Evolutionary conservation across 345 rosid species (phyloP), one percentile per base, ranked within the genome.

Genomic region (Gossypium anomalum): DNA sequence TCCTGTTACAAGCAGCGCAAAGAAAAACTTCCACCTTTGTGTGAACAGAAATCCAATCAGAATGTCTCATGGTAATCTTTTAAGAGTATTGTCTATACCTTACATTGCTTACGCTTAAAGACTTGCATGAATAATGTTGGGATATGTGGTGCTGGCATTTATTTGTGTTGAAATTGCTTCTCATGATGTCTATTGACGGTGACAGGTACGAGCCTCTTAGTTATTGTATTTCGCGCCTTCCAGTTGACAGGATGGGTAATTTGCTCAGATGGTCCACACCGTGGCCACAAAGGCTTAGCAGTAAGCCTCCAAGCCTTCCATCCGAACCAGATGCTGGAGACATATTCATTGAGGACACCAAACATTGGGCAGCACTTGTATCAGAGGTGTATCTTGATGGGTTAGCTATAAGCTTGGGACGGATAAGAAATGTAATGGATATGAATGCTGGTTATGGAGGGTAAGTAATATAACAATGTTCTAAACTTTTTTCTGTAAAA

Each of bases 381-480:
- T 87, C 89, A 8, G 89, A 89, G 75, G 86, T 89, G 60, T 94
- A 90, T 81, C 79, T 87, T 61, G 80, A 85, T 58, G 85, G 82
- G 71, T 43, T 88, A 43, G 82, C 85, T 34, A 79, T 94, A 73
- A 92, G 87, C 83, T 94, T 97, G 95, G 75, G 89, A 0, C 81
- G 74, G 6, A 72, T 94, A 66, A 73, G 93, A 71, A 94, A 92
- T 75, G 89, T 92, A 78, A 89, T 94, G 90, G 98, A 94, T 74
- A 90, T 94, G 98, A 92, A 90, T 86, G 93, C 98, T 1, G 91
- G 93, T 74, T 89, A 70, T 81, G 98, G 98, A 90, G 90, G 98
- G 97, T 94, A 88, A 82, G 80, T 17, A 29, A 72, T 34, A 43
- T 64, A 16, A 19, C 65, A 19, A 52, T 1, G 47, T 52, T 29